Conservation (phyloP, 805 yeast genomes). For the Candida jianshihensis region DNA sequence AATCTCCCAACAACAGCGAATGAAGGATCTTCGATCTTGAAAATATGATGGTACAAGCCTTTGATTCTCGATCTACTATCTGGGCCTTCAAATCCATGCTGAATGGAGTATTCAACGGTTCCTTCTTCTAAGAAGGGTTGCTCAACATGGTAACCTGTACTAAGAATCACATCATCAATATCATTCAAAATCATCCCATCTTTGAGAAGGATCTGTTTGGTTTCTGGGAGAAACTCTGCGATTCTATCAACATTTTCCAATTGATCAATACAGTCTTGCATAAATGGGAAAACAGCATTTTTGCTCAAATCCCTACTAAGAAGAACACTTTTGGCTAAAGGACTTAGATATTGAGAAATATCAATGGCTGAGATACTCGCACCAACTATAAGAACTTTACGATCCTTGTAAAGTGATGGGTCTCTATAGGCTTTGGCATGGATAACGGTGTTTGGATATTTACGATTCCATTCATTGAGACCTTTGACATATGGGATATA, state of each 20-base stretch:
- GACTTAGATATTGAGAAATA: slow-evolving; percentile 36
- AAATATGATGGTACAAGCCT: slow-evolving; percentile 39
- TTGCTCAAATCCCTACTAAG: slow-evolving; percentile 65
- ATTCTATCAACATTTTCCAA: slow-evolving; percentile 24
- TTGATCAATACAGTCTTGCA: slow-evolving; percentile 24
- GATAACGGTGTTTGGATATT: slow-evolving; percentile 36
- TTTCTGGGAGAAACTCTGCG: slow-evolving; percentile 23
- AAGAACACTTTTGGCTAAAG: slow-evolving; percentile 38
- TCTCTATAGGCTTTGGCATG: slow-evolving; percentile 48
- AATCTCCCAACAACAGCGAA: slow-evolving; percentile 35
- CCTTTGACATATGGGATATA: slow-evolving; percentile 45
- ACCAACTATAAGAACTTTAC: slow-evolving; percentile 38
- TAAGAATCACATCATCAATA: slow-evolving; percentile 31
- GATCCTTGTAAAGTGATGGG: slow-evolving; percentile 31
- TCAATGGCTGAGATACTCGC: slow-evolving; percentile 38
- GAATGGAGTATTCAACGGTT: slow-evolving; percentile 17
- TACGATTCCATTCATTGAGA: slow-evolving; percentile 32
- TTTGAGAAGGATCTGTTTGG: slow-evolving; percentile 21
- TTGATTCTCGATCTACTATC: slow-evolving; percentile 28
- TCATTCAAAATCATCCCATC: slow-evolving; percentile 29
- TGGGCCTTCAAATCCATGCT: slow-evolving; percentile 14
- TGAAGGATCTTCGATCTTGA: slow-evolving; percentile 39
- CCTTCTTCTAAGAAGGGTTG: slow-evolving; percentile 29
- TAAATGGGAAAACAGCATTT: slow-evolving; percentile 41
- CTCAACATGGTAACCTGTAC: slow-evolving; percentile 40